A percentile compares a stretch with the other conserved stretches of the same genome.
Conservation (phyloP, 495 filamentous ascomycete genomes). For the Tetracladium marchalianum region DNA sequence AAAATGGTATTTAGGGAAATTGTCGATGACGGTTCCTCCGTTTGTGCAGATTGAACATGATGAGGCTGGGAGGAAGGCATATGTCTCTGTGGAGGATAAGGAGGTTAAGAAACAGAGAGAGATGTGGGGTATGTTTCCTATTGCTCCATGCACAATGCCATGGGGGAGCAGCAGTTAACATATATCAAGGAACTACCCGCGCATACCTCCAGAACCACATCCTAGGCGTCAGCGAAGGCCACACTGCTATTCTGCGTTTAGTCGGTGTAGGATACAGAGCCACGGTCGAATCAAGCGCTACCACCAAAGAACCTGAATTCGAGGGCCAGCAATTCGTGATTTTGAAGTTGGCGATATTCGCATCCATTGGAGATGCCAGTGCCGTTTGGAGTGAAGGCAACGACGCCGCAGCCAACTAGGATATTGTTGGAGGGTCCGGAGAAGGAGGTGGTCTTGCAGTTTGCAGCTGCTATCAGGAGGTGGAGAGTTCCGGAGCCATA, state of each 20-base stretch:
- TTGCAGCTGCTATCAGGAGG: slow-evolving; percentile 75
- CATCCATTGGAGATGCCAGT: slow-evolving; percentile 86
- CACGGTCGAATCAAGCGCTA: slow-evolving; percentile 64
- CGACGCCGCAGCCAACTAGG: slow-evolving; percentile 84
- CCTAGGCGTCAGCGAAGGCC: slow-evolving; percentile 89
- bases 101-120: slow-evolving; percentile 65
- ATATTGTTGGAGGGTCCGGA: slow-evolving; percentile 83
- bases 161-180: background rate
- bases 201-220: slow-evolving; percentile 84
- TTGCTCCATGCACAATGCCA: background rate
- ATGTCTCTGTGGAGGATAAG: slow-evolving; percentile 54
- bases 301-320: slow-evolving; percentile 55
- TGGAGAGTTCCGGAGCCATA: slow-evolving; percentile 95
- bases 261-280: slow-evolving; percentile 97
- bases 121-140: slow-evolving; percentile 84
- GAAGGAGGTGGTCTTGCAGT: slow-evolving; percentile 75
- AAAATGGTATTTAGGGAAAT: slow-evolving; percentile 40
- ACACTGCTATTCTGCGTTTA: slow-evolving; percentile 81
- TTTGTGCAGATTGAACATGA: slow-evolving; percentile 64
- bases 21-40: slow-evolving; percentile 60
- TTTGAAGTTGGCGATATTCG: slow-evolving; percentile 90
- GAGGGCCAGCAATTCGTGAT: slow-evolving; percentile 79
- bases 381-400: slow-evolving; percentile 75
- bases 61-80: slow-evolving; percentile 44
- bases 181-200: slow-evolving; percentile 64